Percentiles rank a stretch among this genome's conserved stretches.
Evolutionary conservation across 305 asterid species (phyloP).

Genomic region (Fraxinus floribunda): DNA sequence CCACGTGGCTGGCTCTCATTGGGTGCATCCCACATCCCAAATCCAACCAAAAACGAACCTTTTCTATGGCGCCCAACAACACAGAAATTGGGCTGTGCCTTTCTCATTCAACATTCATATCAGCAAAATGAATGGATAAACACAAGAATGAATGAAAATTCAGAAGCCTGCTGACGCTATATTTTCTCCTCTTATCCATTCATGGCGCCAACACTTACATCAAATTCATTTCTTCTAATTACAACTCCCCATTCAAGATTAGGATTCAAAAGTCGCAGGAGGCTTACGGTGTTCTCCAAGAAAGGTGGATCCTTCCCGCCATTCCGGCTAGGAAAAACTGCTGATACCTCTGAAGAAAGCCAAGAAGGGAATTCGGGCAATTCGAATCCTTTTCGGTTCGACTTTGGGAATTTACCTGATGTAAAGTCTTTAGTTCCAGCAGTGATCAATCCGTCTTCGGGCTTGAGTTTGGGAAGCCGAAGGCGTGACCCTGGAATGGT

Average conservation of each 20-base stretch:
- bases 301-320: slow-evolving; percentile 37
- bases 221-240: slow-evolving; percentile 62
- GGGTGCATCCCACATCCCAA: slow-evolving; percentile 33
- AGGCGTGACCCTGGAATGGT: slow-evolving; percentile 80
- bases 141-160: slow-evolving; percentile 17
- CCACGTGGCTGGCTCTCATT: slow-evolving; percentile 47
- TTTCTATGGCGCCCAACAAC: slow-evolving; percentile 19
- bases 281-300: slow-evolving; percentile 53
- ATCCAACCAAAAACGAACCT: slow-evolving; percentile 23
- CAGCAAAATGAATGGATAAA: slow-evolving; percentile 22
- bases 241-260: slow-evolving; percentile 49
- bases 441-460: slow-evolving; percentile 43
- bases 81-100: slow-evolving; percentile 25
- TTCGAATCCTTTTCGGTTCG: slow-evolving; percentile 61
- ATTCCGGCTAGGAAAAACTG: slow-evolving; percentile 29
- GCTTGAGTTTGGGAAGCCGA: slow-evolving; percentile 47
- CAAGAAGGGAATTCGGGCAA: slow-evolving; percentile 27
- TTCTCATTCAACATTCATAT: slow-evolving; percentile 25
- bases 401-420: slow-evolving; percentile 62
- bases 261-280: slow-evolving; percentile 29
- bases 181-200: slow-evolving; percentile 3
- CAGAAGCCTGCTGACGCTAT: slow-evolving; percentile 13
- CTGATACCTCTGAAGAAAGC: slow-evolving; percentile 22
- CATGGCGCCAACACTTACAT: slow-evolving; percentile 86
- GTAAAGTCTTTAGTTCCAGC: slow-evolving; percentile 62